Evolutionary conservation across 2,329 filamentous ascomycete species (phyloP), one percentile per base, ranked within the genome.

Genomic region (Phaeosphaeriaceae sp.): DNA sequence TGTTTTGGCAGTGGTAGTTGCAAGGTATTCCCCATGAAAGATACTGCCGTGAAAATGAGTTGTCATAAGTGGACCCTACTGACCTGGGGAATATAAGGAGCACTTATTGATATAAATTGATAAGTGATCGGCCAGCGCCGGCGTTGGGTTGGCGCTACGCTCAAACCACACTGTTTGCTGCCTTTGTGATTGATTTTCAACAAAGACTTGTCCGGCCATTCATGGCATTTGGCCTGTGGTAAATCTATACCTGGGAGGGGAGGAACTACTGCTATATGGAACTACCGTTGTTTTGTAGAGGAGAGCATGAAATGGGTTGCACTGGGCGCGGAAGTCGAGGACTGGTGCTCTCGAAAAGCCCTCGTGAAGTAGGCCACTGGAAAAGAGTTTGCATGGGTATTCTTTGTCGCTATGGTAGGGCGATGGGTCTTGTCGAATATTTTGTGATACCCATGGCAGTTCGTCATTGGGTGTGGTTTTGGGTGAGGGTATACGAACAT

Each of bases 261-360:
- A 11, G 23, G 7, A 7, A 26, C 23, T 7, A 26, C 6, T 26
- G 23, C 23, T 7, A 26, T 11, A 26, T 18, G n/a, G 26, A 13
- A 30, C 13, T 29, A 18, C n/a, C 15, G 21, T 17, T 35, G 12
- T 13, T 28, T 8, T 15, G 13, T 8, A 35, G 23, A 3, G 41
- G 17, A 43, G 30, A 28, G 29, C 32, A 28, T 26, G n/a, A 30
- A 26, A 40, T 17, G 9, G 12, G 21, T 43, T 35, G 17, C 18
- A 29, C 41, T 44, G 42, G 23, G 16, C 15, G 18, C 13, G 33
- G 11, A 4, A 37, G 29, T 21, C 28, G 35, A 41, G 48, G 48
- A 35, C 35, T 58, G 52, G 39, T 43, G 50, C 50, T 42, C 40
- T 58, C 49, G 45, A 50, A 37, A 48, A 51, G 52, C 37, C 30